phyloP scores from a whole-genome alignment of 441 rosid species.

The Capsella rubella region DNA sequence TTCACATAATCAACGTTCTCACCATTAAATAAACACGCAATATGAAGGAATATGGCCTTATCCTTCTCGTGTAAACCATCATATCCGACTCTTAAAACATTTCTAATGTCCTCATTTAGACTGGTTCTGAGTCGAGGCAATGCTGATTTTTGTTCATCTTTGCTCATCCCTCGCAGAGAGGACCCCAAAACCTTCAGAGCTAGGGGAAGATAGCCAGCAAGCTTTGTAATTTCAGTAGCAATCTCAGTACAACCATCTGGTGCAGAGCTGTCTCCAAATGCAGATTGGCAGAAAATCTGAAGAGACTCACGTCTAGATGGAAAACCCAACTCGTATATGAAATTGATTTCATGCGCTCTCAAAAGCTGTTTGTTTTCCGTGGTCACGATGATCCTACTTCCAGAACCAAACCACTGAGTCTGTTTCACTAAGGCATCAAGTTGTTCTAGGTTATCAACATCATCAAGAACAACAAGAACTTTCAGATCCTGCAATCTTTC shows the following conservation, averaged over 20 bases:
- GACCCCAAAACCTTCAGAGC: constrained; percentile 48
- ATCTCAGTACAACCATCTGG: constrained; percentile 12
- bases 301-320: constrained; percentile 34
- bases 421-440: constrained; percentile 32
- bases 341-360: constrained; percentile 14
- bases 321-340: constrained; percentile 20
- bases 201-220: constrained; percentile 45
- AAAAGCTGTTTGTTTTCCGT: too few relatives aligned
- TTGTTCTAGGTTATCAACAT: constrained; percentile 37
- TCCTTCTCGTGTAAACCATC: constrained; percentile 44
- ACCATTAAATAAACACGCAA: constrained; percentile 46
- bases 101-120: constrained; percentile 21
- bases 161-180: constrained; percentile 35
- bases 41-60: constrained; percentile 46
- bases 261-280: constrained; percentile 31
- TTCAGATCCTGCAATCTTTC: constrained; percentile 39
- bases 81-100: constrained; percentile 40
- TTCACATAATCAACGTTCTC: constrained; percentile 19
- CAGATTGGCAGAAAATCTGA: constrained; percentile 38
- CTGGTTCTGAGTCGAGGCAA: constrained; percentile 28
- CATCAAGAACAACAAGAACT: constrained; percentile 47
- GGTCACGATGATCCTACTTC: too few relatives aligned
- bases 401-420: too few relatives aligned
- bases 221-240: constrained; percentile 6
- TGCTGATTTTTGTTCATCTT: constrained; percentile 24